Base-by-base conservation (phyloP, 345 rosid genomes). In the Arabidopsis suecica region DNA sequence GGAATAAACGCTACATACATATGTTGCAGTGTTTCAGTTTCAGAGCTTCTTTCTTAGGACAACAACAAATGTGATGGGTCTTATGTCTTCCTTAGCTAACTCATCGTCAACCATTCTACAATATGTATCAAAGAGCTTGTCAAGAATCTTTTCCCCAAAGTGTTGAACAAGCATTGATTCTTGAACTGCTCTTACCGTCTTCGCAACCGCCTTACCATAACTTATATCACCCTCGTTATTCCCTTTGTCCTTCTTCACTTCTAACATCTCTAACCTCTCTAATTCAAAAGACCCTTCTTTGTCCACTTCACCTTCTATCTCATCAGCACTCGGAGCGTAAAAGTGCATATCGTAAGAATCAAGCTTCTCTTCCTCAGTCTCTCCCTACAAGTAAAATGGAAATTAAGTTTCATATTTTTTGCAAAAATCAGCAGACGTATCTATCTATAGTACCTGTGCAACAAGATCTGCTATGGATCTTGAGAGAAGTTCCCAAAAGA, bases 111-210 rank as follows among this genome's bases (percentile, higher is more conserved):
- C 80, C 56, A 88, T 11, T 59, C 69, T 81, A 20, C 82, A 87
- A 70, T 82, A 94, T 5, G 61, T 75, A 34, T 87, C 83, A 82
- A 94, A 94, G 50, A 94, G 71, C 61, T 67, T 37, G 70, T 94
- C 91, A 7, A 91, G 47, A 74, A 88, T 81, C 48, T 81, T 86
- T 53, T 84, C 85, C 6, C 94, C 97, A 68, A 94, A 94, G 56
- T 91, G 93, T 61, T 80, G 77, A 53, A 60, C 32, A 57, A 91
- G 78, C 93, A 90, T 86, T 47, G 96, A 68, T 78, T 87, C 98
- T 75, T 91, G 98, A 74, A 94, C 77, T 3, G 97, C 96, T 84
- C 97, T 85, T 55, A 94, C 91, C 0, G 95, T 80, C 81, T 74
- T 86, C 0, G 96, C 98, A 54, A 88, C 86, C 6, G 58, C 79